Base-by-base conservation (phyloP, 23 red algal genomes). In the Gracilaria domingensis region DNA sequence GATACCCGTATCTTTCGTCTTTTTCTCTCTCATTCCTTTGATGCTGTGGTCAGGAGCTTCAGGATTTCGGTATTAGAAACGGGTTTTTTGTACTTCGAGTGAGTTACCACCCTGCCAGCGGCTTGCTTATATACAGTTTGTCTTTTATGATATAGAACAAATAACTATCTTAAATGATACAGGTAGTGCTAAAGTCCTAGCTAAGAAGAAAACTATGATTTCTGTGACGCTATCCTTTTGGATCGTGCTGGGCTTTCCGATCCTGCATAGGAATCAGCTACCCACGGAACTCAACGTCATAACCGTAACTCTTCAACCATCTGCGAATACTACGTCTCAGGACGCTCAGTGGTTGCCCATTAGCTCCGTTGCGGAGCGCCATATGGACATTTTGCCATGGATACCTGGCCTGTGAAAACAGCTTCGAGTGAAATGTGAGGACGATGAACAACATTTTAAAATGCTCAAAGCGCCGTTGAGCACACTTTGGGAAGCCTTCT, bases 361-460 rank as follows among this genome's bases (percentile, higher is more conserved):
- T 69, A 18, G 64, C 64, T 0, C 64, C 64, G 32, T 37, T 69
- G 64, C 64, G 64, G 17, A 69, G 64, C 9, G 64, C 64, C 1
- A 37, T 37, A 32, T 69, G 64, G 0, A 69, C 64, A 37, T 69
- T 69, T 69, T 34, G 5, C 30, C 33, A 37, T 14, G 64, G 33
- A 69, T 9, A 37, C 14, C 14, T 69, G 64, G 38, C 64, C 32
- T 69, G 30, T 20, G 26, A 4, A 36, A 69, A 69, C 30, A 69
- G 64, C 32, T 69, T 69, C 2, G 64, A 69, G 30, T 69, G 64
- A 37, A 37, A 69, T 32, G 64, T 37, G 12, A 69, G 8, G 33
- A 69, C 64, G 64, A 69, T 69, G 32, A 69, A 69, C 64, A 69
- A 69, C 16, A 9, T 69, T 69, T 32, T 69, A 37, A 17, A 69